These are phyloP conservation scores for Trypethelium eluteriae DNA, from an alignment of 495 filamentous ascomycete species.

Conservation along the genomic window DNA sequence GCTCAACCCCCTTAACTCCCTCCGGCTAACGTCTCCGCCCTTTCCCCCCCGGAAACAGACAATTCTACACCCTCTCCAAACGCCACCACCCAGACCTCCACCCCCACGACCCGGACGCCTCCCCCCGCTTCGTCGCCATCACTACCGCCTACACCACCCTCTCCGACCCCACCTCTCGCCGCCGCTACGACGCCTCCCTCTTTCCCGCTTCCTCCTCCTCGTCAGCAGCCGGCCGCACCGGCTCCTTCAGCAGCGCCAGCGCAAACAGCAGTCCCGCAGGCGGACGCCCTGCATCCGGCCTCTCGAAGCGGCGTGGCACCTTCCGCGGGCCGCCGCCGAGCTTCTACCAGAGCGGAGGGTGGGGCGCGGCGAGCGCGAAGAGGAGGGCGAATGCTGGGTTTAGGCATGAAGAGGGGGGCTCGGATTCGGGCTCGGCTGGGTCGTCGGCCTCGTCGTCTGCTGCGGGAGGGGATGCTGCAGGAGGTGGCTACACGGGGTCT, in stretches of 20 bases:
- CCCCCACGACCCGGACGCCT: slow-evolving; percentile 61
- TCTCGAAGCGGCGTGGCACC: slow-evolving; percentile 63
- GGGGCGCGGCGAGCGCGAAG: slow-evolving; percentile 49
- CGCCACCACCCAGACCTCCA: slow-evolving; percentile 90
- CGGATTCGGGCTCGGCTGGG: slow-evolving; percentile 7
- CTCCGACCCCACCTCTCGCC: slow-evolving; percentile 59
- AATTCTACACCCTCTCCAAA: slow-evolving; percentile 92
- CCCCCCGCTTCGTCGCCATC: slow-evolving; percentile 73
- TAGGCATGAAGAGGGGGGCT: slow-evolving; percentile 6
- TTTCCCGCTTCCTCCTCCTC: slow-evolving; percentile 29
- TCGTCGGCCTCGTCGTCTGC: background rate
- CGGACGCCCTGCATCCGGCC: slow-evolving; percentile 48
- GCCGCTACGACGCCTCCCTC: slow-evolving; percentile 69
- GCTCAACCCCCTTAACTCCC: slow-evolving; percentile 1
- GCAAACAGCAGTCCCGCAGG: slow-evolving; percentile 30
- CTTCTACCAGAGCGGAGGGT: slow-evolving; percentile 76
- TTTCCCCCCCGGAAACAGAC: slow-evolving; percentile 38
- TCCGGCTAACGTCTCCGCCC: slow-evolving; percentile 9
- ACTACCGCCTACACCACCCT: slow-evolving; percentile 81
- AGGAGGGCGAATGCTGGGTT: slow-evolving; percentile 23
- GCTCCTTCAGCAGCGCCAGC: slow-evolving; percentile 38
- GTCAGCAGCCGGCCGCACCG: slow-evolving; percentile 26
- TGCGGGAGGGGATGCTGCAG: background rate
- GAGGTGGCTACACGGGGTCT: background rate
- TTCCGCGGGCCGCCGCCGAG: slow-evolving; percentile 83